Evolutionary conservation across 202 grass and related monocot species (phyloP).

Genomic region (Eragrostis tef): DNA sequence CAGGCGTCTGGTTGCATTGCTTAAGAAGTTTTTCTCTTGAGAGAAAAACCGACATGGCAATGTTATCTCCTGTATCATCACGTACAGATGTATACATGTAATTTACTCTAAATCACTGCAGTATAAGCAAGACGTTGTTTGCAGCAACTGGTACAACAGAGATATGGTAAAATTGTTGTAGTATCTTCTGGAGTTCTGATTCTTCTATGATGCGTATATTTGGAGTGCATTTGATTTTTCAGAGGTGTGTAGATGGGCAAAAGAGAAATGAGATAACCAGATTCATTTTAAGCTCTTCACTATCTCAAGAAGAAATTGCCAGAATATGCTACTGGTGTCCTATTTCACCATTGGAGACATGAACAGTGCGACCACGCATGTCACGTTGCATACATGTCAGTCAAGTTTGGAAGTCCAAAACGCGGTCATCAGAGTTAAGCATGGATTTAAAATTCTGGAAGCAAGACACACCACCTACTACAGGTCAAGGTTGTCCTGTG

Average conservation of each 20-base stretch:
- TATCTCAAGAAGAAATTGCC: not conserved
- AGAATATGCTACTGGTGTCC: not conserved
- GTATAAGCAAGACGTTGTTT: not conserved
- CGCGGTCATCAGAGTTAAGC: conserved; percentile 31
- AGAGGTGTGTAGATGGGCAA: not conserved
- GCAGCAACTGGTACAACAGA: not conserved
- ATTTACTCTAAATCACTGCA: not conserved
- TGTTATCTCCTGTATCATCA: not conserved
- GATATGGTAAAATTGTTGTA: not conserved
- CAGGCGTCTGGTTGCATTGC: not conserved
- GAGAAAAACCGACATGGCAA: not conserved
- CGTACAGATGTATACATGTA: not conserved
- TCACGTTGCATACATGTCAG: conserved; percentile 44
- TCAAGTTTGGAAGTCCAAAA: conserved; percentile 45
- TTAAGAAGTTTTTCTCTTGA: not conserved
- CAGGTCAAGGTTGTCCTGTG: conserved; percentile 39
- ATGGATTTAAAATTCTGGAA: conserved; percentile 49
- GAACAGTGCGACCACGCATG: conserved; percentile 34
- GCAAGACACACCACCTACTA: conserved; percentile 55
- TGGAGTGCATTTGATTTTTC: not conserved
- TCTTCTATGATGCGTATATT: not conserved
- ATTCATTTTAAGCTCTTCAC: conserved; percentile 9
- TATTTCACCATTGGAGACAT: not conserved
- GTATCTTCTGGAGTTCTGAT: not conserved
- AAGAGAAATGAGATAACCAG: not conserved